phyloP scores from a whole-genome alignment of 208 protist genomes.

The Leishmania gerbilli region DNA sequence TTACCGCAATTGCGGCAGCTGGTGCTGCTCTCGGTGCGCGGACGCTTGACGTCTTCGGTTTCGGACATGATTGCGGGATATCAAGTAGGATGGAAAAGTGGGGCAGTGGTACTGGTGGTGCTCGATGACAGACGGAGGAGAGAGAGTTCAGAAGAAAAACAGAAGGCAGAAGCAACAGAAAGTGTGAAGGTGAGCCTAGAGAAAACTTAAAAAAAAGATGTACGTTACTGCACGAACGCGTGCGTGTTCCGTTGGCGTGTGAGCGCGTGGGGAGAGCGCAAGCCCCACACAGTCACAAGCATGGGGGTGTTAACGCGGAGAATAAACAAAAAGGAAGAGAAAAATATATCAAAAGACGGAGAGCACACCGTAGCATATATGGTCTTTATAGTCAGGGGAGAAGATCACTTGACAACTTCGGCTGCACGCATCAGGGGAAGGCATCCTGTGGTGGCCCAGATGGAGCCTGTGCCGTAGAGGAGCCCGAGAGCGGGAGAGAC shows the following conservation, averaged over 20 bases:
- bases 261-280: background rate
- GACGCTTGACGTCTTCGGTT: conserved; percentile 32
- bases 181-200: conserved; percentile 5
- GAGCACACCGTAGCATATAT: background rate
- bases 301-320: background rate
- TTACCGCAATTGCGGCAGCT: conserved; percentile 81
- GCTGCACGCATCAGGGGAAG: background rate
- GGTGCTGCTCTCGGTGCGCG: conserved; percentile 33
- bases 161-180: background rate
- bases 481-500: background rate
- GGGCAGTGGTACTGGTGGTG: background rate
- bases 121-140: background rate
- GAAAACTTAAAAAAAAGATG: conserved; percentile 7
- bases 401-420: background rate
- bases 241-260: background rate
- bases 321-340: background rate
- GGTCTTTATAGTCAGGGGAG: background rate
- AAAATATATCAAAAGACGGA: background rate
- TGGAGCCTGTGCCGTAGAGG: background rate
- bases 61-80: conserved; percentile 23
- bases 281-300: background rate
- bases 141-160: background rate
- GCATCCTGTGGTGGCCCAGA: background rate
- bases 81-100: background rate
- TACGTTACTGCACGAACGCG: background rate